Evolutionary conservation across 2,329 filamentous ascomycete species (phyloP).

Genomic region (Stachybotrys chlorohalonatus): DNA sequence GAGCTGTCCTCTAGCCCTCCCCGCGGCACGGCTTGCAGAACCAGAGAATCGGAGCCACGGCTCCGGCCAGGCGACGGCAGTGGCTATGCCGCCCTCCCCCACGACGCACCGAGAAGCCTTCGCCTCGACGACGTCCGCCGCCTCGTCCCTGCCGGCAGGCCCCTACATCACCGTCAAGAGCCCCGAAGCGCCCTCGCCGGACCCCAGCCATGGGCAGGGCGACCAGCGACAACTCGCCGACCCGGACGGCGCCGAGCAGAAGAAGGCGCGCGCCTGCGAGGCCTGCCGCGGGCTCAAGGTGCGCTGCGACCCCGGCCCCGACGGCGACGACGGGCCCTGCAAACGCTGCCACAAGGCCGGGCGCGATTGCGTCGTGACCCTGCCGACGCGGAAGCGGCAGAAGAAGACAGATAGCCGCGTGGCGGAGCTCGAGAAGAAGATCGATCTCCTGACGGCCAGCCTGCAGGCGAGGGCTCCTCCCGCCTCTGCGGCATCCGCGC

Average conservation of each 20-base stretch:
- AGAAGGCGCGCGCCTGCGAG: conserved; percentile 65
- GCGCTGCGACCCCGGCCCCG: conserved; percentile 69
- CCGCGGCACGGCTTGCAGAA: background rate
- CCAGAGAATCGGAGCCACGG: background rate
- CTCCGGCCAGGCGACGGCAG: background rate
- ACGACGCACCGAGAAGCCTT: background rate
- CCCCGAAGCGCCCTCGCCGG: background rate
- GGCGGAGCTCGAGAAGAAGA: conserved; percentile 85
- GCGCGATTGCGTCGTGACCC: conserved; percentile 68
- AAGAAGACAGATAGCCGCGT: conserved; percentile 89
- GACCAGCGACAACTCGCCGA: background rate
- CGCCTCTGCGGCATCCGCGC: too few relatives aligned
- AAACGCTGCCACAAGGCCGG: conserved; percentile 73
- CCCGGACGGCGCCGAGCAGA: conserved; percentile 37
- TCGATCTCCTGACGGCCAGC: conserved; percentile 77
- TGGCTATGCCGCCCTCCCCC: background rate
- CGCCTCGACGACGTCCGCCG: background rate
- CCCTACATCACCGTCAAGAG: background rate
- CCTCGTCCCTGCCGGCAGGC: background rate
- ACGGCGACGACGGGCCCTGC: conserved; percentile 54
- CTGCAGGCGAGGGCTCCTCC: conserved; percentile 47
- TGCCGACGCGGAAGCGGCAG: conserved; percentile 67
- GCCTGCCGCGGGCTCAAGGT: conserved; percentile 71
- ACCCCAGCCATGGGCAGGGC: conserved; percentile 5
- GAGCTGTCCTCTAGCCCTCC: too few relatives aligned